These are phyloP conservation scores for Tolypocladium ovalisporum DNA, from an alignment of 2,329 filamentous ascomycete genomes.

Conservation along the genomic window DNA sequence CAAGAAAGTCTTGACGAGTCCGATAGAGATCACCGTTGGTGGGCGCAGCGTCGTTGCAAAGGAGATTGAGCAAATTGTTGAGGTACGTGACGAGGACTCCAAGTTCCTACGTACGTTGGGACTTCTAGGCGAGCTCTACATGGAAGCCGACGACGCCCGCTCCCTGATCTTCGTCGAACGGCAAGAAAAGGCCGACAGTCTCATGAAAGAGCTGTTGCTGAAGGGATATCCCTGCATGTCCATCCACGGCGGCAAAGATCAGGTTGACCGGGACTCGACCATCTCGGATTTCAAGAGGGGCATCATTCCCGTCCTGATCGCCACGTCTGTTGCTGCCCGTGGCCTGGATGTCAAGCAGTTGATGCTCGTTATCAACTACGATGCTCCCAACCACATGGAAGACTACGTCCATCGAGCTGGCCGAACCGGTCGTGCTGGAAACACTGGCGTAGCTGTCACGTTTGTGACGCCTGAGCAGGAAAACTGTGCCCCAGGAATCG, in stretches of 20 bases:
- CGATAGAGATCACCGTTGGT: slow-evolving; percentile 86
- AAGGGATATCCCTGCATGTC: slow-evolving; percentile 89
- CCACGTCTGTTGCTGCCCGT: slow-evolving; percentile 89
- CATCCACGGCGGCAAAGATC: slow-evolving; percentile 88
- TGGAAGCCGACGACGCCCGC: slow-evolving; percentile 79
- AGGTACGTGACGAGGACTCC: slow-evolving; percentile 68
- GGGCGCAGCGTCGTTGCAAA: slow-evolving; percentile 78
- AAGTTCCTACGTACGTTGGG: slow-evolving; percentile 82
- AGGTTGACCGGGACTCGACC: slow-evolving; percentile 84
- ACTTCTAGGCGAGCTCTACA: slow-evolving; percentile 77
- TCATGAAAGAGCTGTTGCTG: slow-evolving; percentile 66
- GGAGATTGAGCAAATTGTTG: slow-evolving; percentile 89
- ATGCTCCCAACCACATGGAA: slow-evolving; percentile 86
- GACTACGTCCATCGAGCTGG: slow-evolving; percentile 94
- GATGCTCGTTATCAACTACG: slow-evolving; percentile 92
- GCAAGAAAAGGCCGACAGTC: slow-evolving; percentile 78
- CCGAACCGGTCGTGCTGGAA: slow-evolving; percentile 86
- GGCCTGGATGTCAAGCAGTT: slow-evolving; percentile 93
- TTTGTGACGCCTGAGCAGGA: slow-evolving; percentile 90
- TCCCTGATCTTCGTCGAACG: slow-evolving; percentile 86
- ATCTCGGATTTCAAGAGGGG: slow-evolving; percentile 92
- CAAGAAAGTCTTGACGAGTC: slow-evolving; percentile 74
- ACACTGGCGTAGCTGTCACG: slow-evolving; percentile 88
- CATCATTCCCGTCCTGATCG: slow-evolving; percentile 79
- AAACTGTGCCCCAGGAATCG: slow-evolving; percentile 77